Conservation (phyloP, 208 protist species). For the Giardia muris region DNA sequence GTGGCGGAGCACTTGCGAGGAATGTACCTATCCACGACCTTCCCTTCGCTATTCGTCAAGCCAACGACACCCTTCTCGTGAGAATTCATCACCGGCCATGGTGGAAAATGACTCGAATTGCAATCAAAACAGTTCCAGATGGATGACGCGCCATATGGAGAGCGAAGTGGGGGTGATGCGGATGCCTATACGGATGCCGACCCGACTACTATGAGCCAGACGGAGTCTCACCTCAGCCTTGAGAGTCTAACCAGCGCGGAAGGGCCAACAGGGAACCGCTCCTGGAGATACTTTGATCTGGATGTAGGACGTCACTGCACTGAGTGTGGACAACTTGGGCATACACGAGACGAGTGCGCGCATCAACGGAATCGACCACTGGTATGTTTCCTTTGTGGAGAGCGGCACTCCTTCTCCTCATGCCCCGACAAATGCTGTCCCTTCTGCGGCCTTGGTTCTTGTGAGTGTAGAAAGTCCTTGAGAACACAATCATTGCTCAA, state of each 20-base stretch:
- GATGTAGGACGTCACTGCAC: background rate
- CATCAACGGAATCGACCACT: background rate
- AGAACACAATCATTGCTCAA: background rate
- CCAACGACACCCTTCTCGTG: background rate
- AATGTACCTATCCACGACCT: constrained; percentile 38
- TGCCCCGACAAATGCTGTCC: background rate
- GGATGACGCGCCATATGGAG: background rate
- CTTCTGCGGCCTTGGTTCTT: background rate
- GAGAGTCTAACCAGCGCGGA: background rate
- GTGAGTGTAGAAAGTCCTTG: background rate
- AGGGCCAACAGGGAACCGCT: background rate
- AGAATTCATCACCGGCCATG: background rate
- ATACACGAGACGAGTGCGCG: background rate
- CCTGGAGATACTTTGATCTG: background rate
- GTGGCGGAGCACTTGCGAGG: constrained; percentile 44
- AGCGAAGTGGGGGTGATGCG: background rate
- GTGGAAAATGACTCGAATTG: background rate
- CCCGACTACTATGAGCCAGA: background rate
- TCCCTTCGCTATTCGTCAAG: constrained; percentile 28
- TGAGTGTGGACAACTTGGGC: background rate
- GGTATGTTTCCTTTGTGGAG: background rate
- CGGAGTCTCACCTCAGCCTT: background rate
- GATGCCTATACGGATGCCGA: background rate
- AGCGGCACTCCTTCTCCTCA: background rate
- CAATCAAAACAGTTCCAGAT: background rate